Evolutionary conservation across 176 grass and related monocot species (phyloP), one percentile per base, ranked within the genome.

Genomic region (Saccharum spontaneum): DNA sequence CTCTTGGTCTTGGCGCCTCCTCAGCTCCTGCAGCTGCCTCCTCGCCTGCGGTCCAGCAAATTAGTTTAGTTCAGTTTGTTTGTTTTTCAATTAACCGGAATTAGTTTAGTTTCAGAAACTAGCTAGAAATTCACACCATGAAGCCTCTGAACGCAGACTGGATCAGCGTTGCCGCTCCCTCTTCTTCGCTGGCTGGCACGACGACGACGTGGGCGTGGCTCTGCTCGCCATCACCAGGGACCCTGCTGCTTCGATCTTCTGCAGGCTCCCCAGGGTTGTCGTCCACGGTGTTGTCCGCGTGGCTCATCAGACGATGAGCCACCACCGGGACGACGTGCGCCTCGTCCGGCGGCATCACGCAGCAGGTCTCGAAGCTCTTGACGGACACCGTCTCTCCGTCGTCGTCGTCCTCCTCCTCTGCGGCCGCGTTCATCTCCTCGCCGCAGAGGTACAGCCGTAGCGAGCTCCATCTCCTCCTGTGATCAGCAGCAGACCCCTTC

Each of bases 391-490:
- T 86, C 48, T 85, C 88, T n/a, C 85, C 83, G 0, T 88, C 87
- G 0, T 88, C 88, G 0, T 77, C 12, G 4, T 65, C 62, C 11
- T 91, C 81, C 1, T 59, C 57, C 23, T 86, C 82, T 1, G 34
- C 52, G 9, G 69, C 82, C 1, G 88, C 71, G 45, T 80, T 86
- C 7, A 81, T n/a, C 76, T 99, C 93, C 40, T 94, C 92, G 73
- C 97, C 91, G 61, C 97, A 99, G 18, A 99, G 81, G 82, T 99
- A 99, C 23, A 86, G 60, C 76, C 86, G 78, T 30, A 99, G 83
- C 7, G 91, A 90, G 45, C 78, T 49, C 93, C 97, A 92, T 33
- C 90, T 89, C 34, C 66, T 87, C 84, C 92, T 91, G 80, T 78
- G 84, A 23, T 90, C 75, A 24, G 62, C 75, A 37, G 62, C 71